Conservation (phyloP, 768 basidiomycete genomes). For the Glaciozyma martinii region DNA sequence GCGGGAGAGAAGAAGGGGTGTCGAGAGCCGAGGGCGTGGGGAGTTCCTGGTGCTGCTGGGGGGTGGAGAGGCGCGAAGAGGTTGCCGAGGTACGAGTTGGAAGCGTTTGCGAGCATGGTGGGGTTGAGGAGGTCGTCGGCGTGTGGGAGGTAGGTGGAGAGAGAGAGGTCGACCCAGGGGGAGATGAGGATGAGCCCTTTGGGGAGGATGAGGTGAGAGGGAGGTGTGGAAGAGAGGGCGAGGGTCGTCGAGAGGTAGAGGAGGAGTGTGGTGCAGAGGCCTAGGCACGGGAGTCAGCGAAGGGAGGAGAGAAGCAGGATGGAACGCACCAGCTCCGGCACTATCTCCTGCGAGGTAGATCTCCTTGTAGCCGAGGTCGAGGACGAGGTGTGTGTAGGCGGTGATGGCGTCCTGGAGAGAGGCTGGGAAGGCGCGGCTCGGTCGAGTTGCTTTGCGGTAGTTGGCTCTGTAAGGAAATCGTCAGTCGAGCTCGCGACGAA, state of each 20-base stretch:
- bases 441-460: constrained; percentile 26
- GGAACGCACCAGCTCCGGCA: constrained; percentile 12
- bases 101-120: constrained; percentile 13
- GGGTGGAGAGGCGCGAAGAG: neutral
- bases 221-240: neutral
- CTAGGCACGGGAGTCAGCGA: neutral
- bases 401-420: constrained; percentile 31
- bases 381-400: constrained; percentile 25
- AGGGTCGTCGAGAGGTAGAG: constrained; percentile 23
- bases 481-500: too few relatives aligned
- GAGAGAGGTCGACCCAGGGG: constrained; percentile 31
- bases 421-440: constrained; percentile 19
- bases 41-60: neutral
- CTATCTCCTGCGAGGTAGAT: constrained; percentile 31
- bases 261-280: constrained; percentile 20
- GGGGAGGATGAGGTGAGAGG: constrained; percentile 13
- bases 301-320: neutral
- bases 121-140: constrained; percentile 19
- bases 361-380: constrained; percentile 25
- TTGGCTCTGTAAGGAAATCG: constrained; percentile 1
- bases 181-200: constrained; percentile 12
- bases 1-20: neutral
- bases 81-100: neutral
- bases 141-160: constrained; percentile 1
- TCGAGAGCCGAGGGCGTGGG: too few relatives aligned